phyloP scores from a whole-genome alignment of 805 yeast genomes.

The Wickerhamiella sergipiensis region DNA sequence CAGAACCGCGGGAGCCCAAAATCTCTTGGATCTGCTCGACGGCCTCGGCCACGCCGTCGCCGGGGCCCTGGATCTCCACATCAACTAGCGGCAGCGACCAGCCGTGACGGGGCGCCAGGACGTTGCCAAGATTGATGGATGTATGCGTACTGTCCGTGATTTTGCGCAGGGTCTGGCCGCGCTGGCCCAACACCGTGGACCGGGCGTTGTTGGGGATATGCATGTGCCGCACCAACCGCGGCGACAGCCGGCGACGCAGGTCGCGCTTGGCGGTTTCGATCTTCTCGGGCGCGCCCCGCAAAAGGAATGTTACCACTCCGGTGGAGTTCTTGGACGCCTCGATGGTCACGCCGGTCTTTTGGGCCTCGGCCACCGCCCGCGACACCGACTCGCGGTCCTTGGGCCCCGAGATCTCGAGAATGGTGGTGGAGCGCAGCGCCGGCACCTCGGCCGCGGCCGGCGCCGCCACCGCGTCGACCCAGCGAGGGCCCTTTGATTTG shows the following conservation, averaged over 20 bases:
- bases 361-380: conserved; percentile 2
- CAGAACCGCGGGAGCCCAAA: conserved; percentile 52
- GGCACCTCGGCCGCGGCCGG: background rate
- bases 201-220: conserved; percentile 12
- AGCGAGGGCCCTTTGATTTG: background rate
- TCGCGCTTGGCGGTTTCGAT: background rate
- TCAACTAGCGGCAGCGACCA: conserved; percentile 29
- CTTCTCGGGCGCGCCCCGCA: conserved; percentile 9
- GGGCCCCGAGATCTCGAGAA: background rate
- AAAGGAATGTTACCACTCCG: conserved; percentile 11
- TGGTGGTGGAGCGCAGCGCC: background rate
- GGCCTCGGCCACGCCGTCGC: conserved; percentile 68
- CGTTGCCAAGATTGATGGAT: conserved; percentile 5
- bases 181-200: conserved; percentile 13
- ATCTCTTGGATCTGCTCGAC: conserved; percentile 54
- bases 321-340: conserved; percentile 11
- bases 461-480: background rate
- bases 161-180: conserved; percentile 10
- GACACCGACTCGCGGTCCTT: background rate
- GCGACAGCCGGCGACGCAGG: conserved; percentile 6
- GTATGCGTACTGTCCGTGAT: conserved; percentile 5
- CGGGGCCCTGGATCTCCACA: conserved; percentile 68
- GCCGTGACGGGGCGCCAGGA: background rate
- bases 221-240: conserved; percentile 4
- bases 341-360: conserved; percentile 6